Percentiles rank a stretch among this genome's conserved stretches.
These are phyloP conservation scores for Neopestalotiopsis rosae DNA, from an alignment of 2,329 filamentous ascomycete species.

Conservation along the genomic window DNA sequence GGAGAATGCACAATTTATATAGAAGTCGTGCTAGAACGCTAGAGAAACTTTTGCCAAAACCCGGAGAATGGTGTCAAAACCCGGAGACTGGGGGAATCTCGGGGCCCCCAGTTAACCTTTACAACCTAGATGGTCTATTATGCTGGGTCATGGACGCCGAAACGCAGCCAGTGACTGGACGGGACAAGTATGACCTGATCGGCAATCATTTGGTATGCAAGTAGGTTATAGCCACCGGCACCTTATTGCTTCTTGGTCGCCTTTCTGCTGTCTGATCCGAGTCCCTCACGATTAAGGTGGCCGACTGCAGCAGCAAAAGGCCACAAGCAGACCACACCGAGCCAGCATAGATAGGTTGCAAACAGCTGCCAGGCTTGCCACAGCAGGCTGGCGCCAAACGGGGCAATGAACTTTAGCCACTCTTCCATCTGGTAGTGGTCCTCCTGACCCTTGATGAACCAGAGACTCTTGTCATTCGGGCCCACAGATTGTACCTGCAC, in stretches of 20 bases:
- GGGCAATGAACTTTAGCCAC: conserved; percentile 73
- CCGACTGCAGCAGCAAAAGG: conserved; percentile 18
- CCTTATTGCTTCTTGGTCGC: conserved; percentile 38
- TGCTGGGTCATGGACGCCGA: too few species aligned
- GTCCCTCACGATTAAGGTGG: neutral
- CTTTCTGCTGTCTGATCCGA: neutral
- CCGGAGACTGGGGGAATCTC: too few species aligned
- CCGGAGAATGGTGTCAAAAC: too few species aligned
- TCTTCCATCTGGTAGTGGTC: conserved; percentile 83
- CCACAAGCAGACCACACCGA: conserved; percentile 52
- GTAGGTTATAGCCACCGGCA: conserved; percentile 29
- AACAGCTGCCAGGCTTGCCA: conserved; percentile 65
- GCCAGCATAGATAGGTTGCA: conserved; percentile 67
- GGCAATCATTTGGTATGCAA: too few species aligned
- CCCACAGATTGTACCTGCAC: conserved; percentile 23
- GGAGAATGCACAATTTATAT: too few species aligned
- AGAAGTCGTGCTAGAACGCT: too few species aligned
- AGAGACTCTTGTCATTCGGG: conserved; percentile 48
- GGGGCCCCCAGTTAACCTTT: too few species aligned
- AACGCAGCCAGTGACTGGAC: too few species aligned
- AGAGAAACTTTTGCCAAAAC: too few species aligned
- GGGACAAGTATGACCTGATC: too few species aligned
- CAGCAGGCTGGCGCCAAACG: conserved; percentile 60
- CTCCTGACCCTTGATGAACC: conserved; percentile 78
- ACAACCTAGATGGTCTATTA: too few species aligned